phyloP scores from a whole-genome alignment of 352 stramenopile genomes.

The Phytophthora fragariae region DNA sequence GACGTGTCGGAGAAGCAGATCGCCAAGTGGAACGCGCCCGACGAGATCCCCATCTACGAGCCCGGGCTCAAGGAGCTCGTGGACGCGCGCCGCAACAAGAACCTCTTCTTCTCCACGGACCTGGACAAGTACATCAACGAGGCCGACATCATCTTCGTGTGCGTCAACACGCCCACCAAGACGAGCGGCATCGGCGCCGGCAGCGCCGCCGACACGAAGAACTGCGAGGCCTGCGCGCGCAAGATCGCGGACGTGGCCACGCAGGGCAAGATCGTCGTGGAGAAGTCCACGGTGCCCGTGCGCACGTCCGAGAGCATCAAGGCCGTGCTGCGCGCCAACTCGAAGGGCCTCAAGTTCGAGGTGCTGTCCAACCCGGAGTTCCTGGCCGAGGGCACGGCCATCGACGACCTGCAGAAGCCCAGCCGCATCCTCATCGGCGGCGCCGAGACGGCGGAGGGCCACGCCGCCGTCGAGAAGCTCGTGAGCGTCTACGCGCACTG shows the following conservation, averaged over 20 bases:
- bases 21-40: conserved; percentile 96
- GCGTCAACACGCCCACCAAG: conserved; percentile 99
- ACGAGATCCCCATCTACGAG: conserved; percentile 99
- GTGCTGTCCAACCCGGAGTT: conserved; percentile 99
- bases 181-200: conserved; percentile 96
- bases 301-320: conserved; percentile 97
- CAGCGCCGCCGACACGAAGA: conserved; percentile 98
- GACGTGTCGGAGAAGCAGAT: conserved; percentile 97
- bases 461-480: conserved; percentile 91
- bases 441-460: conserved; percentile 91
- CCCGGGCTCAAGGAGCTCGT: conserved; percentile 98
- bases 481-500: conserved; percentile 98
- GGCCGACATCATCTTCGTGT: conserved; percentile 99
- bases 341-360: conserved; percentile 95
- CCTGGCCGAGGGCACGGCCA: conserved; percentile 98
- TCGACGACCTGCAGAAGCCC: conserved; percentile 95
- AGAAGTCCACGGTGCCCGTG: conserved; percentile 99
- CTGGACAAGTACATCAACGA: conserved; percentile 97
- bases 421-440: conserved; percentile 98
- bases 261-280: conserved; percentile 98
- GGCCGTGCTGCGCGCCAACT: conserved; percentile 95
- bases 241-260: conserved; percentile 97
- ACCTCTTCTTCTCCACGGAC: conserved; percentile 99
- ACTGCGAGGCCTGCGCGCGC: conserved; percentile 98
- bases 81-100: conserved; percentile 90